Conservation (phyloP, 2,329 filamentous ascomycete genomes). For the Myotisia sp. region DNA sequence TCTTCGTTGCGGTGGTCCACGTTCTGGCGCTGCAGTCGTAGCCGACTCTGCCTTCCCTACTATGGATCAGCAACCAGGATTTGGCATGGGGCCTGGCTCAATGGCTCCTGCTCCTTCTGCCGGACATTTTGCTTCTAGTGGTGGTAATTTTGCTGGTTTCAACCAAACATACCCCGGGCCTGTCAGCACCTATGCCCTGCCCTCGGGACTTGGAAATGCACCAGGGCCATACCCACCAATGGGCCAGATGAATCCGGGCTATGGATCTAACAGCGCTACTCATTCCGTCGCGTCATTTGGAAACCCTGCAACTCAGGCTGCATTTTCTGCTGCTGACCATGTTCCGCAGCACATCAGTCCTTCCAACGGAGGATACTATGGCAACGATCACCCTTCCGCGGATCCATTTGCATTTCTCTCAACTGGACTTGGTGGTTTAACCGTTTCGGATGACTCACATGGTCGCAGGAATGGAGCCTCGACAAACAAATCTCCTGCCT, state of each 20-base stretch:
- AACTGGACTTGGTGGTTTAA: conserved; percentile 44
- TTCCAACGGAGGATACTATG: conserved; percentile 59
- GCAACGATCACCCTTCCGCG: conserved; percentile 34
- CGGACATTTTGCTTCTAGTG: conserved; percentile 57
- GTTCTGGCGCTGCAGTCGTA: conserved; percentile 83
- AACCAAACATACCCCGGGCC: conserved; percentile 71
- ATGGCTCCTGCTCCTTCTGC: conserved; percentile 69
- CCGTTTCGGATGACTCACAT: conserved; percentile 36
- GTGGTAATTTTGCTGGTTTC: conserved; percentile 52
- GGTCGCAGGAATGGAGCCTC: conserved; percentile 32
- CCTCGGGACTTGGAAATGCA: conserved; percentile 67
- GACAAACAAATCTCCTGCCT: conserved; percentile 33
- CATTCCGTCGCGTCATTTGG: conserved; percentile 81
- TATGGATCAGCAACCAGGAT: conserved; percentile 73
- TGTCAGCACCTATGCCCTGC: conserved; percentile 77
- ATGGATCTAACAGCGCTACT: conserved; percentile 58
- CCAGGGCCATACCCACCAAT: conserved; percentile 56
- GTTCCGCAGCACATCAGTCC: conserved; percentile 63
- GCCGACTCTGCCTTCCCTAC: conserved; percentile 86
- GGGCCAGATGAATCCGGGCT: conserved; percentile 53
- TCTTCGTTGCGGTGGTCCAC: conserved; percentile 86
- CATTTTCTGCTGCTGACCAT: conserved; percentile 79
- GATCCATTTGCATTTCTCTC: conserved; percentile 54
- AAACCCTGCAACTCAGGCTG: conserved; percentile 82
- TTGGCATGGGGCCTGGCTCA: conserved; percentile 73